These are phyloP conservation scores for Talaromyces nanjingensis DNA, from an alignment of 495 filamentous ascomycete species.

Conservation along the genomic window DNA sequence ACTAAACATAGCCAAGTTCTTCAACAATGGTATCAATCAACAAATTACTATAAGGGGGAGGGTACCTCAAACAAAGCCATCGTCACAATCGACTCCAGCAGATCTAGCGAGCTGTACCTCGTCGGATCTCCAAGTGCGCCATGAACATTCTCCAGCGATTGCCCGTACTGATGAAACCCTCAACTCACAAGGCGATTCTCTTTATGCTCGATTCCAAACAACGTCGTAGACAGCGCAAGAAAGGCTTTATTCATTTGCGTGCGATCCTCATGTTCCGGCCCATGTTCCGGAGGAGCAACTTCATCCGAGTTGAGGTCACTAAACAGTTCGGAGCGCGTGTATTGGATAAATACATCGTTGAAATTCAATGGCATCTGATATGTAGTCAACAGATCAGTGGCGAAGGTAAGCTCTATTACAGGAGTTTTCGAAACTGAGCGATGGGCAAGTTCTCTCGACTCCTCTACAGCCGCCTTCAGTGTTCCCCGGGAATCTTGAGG, in stretches of 20 bases:
- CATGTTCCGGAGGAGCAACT: not conserved
- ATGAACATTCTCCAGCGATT: not conserved
- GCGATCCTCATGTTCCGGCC: not conserved
- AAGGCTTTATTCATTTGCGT: not conserved
- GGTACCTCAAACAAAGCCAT: slow-evolving; percentile 6
- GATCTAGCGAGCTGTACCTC: not conserved
- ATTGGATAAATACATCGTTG: slow-evolving; percentile 4
- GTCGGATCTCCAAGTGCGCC: not conserved
- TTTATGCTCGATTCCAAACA: slow-evolving; percentile 7
- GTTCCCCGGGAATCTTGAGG: not conserved
- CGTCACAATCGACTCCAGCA: slow-evolving; percentile 1
- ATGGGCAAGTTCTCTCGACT: not conserved
- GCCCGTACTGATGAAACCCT: not conserved
- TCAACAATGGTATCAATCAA: not conserved
- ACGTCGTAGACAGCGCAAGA: slow-evolving; percentile 1
- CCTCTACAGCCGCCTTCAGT: not conserved
- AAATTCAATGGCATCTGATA: not conserved
- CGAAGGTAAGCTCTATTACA: not conserved
- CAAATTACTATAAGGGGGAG: not conserved
- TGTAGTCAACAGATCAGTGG: not conserved
- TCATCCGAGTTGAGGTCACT: not conserved
- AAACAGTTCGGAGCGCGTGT: slow-evolving; percentile 2
- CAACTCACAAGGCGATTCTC: not conserved
- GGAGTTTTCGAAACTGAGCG: not conserved
- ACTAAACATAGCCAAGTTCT: not conserved